Evolutionary conservation across 83 land plant species (phyloP).

Genomic region (Thuja plicata): DNA sequence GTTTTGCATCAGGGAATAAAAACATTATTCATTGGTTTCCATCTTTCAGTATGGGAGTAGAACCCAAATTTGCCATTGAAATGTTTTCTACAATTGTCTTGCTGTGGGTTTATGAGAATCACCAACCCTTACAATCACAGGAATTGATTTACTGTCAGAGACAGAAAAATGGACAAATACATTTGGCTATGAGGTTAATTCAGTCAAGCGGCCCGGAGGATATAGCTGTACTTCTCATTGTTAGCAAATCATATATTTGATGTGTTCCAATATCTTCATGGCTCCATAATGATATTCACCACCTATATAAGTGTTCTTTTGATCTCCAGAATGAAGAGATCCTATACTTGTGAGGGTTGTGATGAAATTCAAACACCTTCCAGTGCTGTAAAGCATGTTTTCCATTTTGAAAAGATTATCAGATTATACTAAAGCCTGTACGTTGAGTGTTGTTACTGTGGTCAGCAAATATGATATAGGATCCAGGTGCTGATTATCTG

Average conservation of each 20-base stretch:
- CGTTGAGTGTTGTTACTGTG: too few species aligned
- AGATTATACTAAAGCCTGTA: too few species aligned
- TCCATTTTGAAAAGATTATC: too few species aligned
- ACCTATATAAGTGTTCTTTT: background rate
- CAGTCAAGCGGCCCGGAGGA: background rate
- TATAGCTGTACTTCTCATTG: background rate
- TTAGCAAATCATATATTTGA: background rate
- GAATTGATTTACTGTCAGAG: background rate
- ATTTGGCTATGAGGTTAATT: background rate
- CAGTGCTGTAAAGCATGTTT: too few species aligned
- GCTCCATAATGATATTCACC: background rate
- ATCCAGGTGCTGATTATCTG: too few species aligned
- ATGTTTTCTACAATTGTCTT: background rate
- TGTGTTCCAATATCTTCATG: background rate
- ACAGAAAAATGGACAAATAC: background rate
- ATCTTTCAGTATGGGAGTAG: background rate
- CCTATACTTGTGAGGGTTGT: too few species aligned
- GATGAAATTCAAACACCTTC: too few species aligned
- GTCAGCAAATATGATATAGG: too few species aligned
- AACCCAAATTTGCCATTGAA: background rate
- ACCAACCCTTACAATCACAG: background rate
- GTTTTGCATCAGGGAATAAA: background rate
- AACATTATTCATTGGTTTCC: background rate
- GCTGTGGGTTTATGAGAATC: background rate
- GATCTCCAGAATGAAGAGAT: background rate